Evolutionary conservation across 768 basidiomycete species (phyloP), one percentile per base, ranked within the genome.

Genomic region (Rhizopogon sp.): DNA sequence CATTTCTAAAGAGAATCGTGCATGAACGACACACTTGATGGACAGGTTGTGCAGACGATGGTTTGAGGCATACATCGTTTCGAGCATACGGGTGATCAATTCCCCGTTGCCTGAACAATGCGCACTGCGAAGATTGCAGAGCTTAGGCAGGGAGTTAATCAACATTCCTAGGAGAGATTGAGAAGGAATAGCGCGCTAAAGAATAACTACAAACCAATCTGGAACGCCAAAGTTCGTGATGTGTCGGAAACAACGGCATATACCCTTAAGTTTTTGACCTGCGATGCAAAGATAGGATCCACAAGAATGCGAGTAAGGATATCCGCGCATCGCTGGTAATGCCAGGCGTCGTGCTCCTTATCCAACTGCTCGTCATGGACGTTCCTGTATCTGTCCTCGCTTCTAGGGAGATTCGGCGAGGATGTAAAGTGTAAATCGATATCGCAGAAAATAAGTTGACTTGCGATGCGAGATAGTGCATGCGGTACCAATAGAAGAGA

Each of bases 241-340:
- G 71, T 73, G 35, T 81, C 76, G 31, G 75, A 69, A 29, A 70
- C 70, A 16, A 78, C 74, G 4, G 83, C 82, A 62, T 80, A 85
- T 5, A 37, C 35, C 3, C 35, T 13, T 13, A 37, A 37, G 35
- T 5, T 11, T 37, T 13, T 37, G 40, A 88, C 79, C n/a, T 79
- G 76, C 46, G 73, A 70, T 0, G 86, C 83, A 57, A 88, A 88
- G 4, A 72, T 63, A 0, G 75, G 62, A 61, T 88, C 84, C 14
- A 79, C 74, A 50, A 87, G 82, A 54, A 88, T 79, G 35, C 82
- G 74, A 0, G 83, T 84, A 39, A 90, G 73, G 53, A 89, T 84
- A 59, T 88, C 87, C 3, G 86, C 87, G 57, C 79, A 87, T 16
- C 85, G 79, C 56, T 82, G 84, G 0, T 81, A 80, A 29, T 84